Conservation (phyloP, 805 yeast species). For the Yarrowia osloensis region DNA sequence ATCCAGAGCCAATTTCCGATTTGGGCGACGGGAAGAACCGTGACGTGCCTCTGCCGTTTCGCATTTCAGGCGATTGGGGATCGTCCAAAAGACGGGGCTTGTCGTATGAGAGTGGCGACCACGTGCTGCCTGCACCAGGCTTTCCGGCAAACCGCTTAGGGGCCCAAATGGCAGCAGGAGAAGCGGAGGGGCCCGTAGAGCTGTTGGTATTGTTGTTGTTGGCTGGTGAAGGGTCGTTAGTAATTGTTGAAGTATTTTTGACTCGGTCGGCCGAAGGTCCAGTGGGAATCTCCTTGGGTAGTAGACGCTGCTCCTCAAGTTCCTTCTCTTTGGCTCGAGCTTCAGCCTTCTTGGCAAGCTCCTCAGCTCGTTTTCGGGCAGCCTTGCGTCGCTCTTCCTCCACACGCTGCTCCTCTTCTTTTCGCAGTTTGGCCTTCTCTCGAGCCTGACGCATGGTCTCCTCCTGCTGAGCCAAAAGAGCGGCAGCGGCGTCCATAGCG, state of each 20-base stretch:
- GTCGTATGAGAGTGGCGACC: conserved; percentile 19
- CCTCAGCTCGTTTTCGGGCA: conserved; percentile 41
- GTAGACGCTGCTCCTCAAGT: conserved; percentile 29
- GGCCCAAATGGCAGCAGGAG: conserved; percentile 13
- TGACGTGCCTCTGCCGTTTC: conserved; percentile 26
- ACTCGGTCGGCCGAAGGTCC: conserved; percentile 11
- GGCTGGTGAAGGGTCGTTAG: background rate
- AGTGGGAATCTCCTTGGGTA: conserved; percentile 23
- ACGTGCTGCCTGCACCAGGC: background rate
- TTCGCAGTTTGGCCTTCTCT: conserved; percentile 43
- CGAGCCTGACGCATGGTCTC: conserved; percentile 42
- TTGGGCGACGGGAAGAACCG: conserved; percentile 28
- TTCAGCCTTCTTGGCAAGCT: conserved; percentile 37
- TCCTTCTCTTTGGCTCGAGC: conserved; percentile 34
- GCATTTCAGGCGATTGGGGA: conserved; percentile 18
- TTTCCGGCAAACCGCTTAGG: conserved; percentile 15
- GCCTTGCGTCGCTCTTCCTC: conserved; percentile 41
- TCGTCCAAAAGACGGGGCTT: conserved; percentile 25
- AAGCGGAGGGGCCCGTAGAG: background rate
- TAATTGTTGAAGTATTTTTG: background rate
- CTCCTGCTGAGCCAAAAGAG: conserved; percentile 39
- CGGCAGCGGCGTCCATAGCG: conserved; percentile 28
- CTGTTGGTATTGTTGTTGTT: background rate
- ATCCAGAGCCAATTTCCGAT: conserved; percentile 18
- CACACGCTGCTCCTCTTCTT: conserved; percentile 41